Base-by-base conservation (phyloP, 495 filamentous ascomycete genomes). In the Penicillium herquei region DNA sequence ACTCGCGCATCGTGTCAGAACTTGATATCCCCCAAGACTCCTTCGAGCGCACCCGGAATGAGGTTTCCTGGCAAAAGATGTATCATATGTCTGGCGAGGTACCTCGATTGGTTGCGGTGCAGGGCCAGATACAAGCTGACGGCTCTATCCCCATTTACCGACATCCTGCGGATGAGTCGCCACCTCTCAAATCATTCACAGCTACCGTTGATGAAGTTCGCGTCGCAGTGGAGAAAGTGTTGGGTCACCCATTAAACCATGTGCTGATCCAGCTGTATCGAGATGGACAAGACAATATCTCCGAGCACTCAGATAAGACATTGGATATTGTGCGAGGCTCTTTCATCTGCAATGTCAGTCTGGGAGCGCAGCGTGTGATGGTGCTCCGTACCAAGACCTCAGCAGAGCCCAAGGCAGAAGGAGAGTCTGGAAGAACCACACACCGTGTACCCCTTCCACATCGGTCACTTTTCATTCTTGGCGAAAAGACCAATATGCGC, bases 301-400 rank as follows among this genome's bases (percentile, higher is more conserved):
- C 91, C 8, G 95, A 99, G 64, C 94, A 99, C 67, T 91, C 88
- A 31, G 94, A 99, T 64, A 99, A 99, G 73, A 96, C 93, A 0
- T 72, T 99, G 6, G 94, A 99, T 60, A 95, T 99, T 50, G 86
- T 82, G 34, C 84, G 81, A 40, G 86, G 81, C 11, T 92, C 85
- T 11, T 89, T 74, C 52, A 96, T 99, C 56, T 91, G 91, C 51
- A 98, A 98, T 65, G 85, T 97, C 44, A 96, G 90, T 55, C 78
- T 99, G 16, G 94, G 94, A 6, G 94, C 93, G 1, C 87, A 95
- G 72, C 82, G 94, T 55, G 90, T 86, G 4, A 96, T 99, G 94
- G 78, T 87, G 7, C 82, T 99, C 37, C 86, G 95, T 26, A 91
- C 86, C 37, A 98, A 98, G 72, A 83, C 85, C 34, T 70, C 79